These are phyloP conservation scores for Candida sanyiensis DNA, from an alignment of 805 yeast genomes.

Conservation along the genomic window DNA sequence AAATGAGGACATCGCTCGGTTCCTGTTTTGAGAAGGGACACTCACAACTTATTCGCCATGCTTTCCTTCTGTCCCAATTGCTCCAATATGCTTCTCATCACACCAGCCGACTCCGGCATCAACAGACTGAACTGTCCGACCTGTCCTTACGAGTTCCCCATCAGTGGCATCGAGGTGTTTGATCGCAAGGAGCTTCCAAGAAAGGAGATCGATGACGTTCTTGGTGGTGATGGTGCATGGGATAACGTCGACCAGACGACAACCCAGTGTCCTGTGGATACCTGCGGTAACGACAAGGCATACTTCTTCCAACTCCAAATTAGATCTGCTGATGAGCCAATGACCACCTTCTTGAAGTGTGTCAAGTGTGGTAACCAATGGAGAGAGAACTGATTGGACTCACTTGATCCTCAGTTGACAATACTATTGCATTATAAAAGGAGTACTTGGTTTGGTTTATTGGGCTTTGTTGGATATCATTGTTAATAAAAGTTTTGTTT, in stretches of 20 bases:
- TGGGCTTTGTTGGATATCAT: background rate
- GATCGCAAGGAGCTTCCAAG: conserved; percentile 80
- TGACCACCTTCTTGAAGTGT: conserved; percentile 97
- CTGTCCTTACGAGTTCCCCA: conserved; percentile 93
- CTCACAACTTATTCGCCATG: no score
- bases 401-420: background rate
- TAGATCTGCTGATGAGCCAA: conserved; percentile 97
- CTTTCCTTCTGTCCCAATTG: conserved; percentile 93
- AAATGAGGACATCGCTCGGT: no score
- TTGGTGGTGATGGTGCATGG: conserved; percentile 98
- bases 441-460: background rate
- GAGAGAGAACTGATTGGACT: conserved; percentile 74
- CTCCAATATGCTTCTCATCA: conserved; percentile 77
- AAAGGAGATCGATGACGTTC: conserved; percentile 91
- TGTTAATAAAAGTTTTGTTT: background rate
- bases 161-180: conserved; percentile 74
- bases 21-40: no score
- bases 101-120: conserved; percentile 51
- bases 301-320: conserved; percentile 96
- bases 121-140: conserved; percentile 84
- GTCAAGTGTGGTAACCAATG: conserved; percentile 90
- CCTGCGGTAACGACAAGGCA: conserved; percentile 85
- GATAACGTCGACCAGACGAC: conserved; percentile 96
- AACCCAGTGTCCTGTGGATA: conserved; percentile 85
- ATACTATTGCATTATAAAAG: background rate